Base-by-base conservation (phyloP, 2,329 filamentous ascomycete genomes). In the Pseudofabraea citricarpa region DNA sequence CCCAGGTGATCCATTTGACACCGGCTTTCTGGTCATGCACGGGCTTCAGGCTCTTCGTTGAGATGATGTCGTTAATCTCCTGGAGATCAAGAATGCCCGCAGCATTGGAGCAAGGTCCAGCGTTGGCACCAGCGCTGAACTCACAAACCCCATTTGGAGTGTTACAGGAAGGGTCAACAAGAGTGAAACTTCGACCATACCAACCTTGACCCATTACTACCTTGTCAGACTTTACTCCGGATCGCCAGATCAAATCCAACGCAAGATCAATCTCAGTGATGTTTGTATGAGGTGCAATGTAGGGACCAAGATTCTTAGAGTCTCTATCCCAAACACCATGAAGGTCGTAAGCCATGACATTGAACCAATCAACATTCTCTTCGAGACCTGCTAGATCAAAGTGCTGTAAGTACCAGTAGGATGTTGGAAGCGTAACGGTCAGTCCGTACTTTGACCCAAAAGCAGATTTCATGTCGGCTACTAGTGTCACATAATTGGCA, bases 171-270 rank as follows among this genome's bases (percentile, higher is more conserved):
- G 56, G 39, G 40, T 52, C 47, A 20, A 37, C 21, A 2, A 45
- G 19, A 0, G 64, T 72, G 35, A 67, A 73, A 1, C 63, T 60
- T 5, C 70, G 56, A 2, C 69, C 70, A 38, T 75, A 75, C 38
- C 60, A 63, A 2, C 66, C 69, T 0, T 71, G 41, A 2, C 70
- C 71, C 4, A 73, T 51, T 40, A 67, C 67, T 38, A 73, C 54
- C 47, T 72, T 69, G 10, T 46, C 41, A 0, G 63, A 58, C 33
- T 65, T 44, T 0, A 73, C 37, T 1, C 57, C 55, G 26, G 58
- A 63, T 29, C 58, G 64, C 64, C 64, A 71, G 0, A 73, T 45
- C 0, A 64, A 62, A 0, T 60, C 33, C 0, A 64, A 56, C 7
- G 47, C 38, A 15, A 71, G 27, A 9, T 31, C 38, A 15, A 71